Evolutionary conservation across 352 stramenopile species (phyloP), one percentile per base, ranked within the genome.

Genomic region (Pythium oligandrum): DNA sequence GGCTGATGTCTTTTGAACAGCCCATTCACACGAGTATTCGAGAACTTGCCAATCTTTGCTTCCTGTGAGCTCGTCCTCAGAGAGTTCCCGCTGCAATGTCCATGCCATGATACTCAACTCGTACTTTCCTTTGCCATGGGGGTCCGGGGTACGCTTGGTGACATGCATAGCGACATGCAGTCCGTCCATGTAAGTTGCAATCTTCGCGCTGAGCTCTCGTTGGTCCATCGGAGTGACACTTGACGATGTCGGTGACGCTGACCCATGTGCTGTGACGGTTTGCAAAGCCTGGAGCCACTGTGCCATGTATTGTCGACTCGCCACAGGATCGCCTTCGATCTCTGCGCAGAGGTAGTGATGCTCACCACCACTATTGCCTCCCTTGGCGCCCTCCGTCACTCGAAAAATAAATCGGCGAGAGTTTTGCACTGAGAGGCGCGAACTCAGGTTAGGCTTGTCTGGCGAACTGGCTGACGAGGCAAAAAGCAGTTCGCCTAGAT

Each of bases 341-440:
- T 87, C 69, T 3, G 75, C 76, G 51, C 79, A 89, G 8, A 93
- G 55, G 40, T 79, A 89, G 45, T 87, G 73, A 6, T 68, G 50
- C 7, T 51, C 61, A 4, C 52, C 55, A 4, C 52, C 39, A 11
- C 44, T 59, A 7, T 50, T 55, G 4, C 51, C 43, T 12, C 9
- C 40, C 7, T 12, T 8, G 38, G 6, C 17, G 11, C n/a, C 35
- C 9, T 84, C 66, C 2, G 56, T 78, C 35, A 90, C 55, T 17
- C 79, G 69, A 44, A 93, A 72, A 7, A 90, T 78, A 49, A 89
- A 90, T 9, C 82, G 71, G 9, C 76, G 68, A 26, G 78, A 70
- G 65, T 85, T 78, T 48, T 86, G 71, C 17, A 83, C 54, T 5
- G 66, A 58, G 33, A 73, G 57, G 43, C 71, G 70, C 33, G 46